Evolutionary conservation across 345 rosid genomes (phyloP), one percentile per base, ranked within the genome.

Genomic region (Heritiera fomes): DNA sequence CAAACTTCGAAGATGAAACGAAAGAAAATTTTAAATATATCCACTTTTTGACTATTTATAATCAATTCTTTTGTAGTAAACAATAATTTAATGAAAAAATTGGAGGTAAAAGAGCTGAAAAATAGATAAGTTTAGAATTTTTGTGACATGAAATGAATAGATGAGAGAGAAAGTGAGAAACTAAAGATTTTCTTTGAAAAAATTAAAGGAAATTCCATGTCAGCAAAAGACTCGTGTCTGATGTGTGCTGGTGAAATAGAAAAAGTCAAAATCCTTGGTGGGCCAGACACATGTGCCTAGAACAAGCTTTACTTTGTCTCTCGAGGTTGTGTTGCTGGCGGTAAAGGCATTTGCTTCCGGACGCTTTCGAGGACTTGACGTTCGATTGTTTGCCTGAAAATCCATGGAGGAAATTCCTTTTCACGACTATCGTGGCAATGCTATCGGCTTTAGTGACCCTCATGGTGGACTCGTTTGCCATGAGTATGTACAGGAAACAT

Each of bases 381-480:
- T 94, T 96, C 0, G 32, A 45, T 4, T 92, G 98, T 80, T 85
- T 94, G 79, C 28, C 80, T 0, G 91, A 87, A 5, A 83, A 82
- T 34, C 97, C 98, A 0, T 89, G 98, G 97, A 89, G 86, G 76
- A 94, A 90, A 79, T 94, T 92, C 81, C 96, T 94, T 0, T 91
- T 94, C 80, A 83, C 94, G 2, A 90, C 91, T 2, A 92, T 94
- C 77, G 91, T 90, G 2, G 97, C 98, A 13, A 94, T 94, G 98
- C 52, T 94, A 71, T 86, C 94, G 6, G 97, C 85, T 75, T 32
- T 94, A 9, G 6, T 81, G 11, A 90, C 95, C 1, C 84, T 94
- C 10, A 84, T 83, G 86, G 88, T 92, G 28, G 98, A 94, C 30
- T 90, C 97, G 7, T n/a, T 90, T 69, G 91, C 94, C 7, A 86